These are phyloP conservation scores for Coemansia sp. DNA, from an alignment of 192 early-diverging fungal genomes.

Conservation along the genomic window DNA sequence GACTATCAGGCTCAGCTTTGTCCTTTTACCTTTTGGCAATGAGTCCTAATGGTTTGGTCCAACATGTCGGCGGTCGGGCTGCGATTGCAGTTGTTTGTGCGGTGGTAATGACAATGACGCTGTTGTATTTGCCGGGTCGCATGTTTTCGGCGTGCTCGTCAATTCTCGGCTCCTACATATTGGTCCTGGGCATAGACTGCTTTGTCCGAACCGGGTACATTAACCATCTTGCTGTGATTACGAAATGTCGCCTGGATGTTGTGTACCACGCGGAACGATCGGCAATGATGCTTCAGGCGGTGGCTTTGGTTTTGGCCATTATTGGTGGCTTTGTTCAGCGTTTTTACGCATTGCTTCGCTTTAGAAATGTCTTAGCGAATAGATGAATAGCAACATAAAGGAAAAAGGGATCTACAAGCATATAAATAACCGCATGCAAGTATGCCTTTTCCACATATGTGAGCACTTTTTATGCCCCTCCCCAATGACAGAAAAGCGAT, in stretches of 20 bases:
- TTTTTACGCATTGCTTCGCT: not conserved
- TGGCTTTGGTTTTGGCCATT: slow-evolving; percentile 13
- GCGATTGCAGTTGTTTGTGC: not conserved
- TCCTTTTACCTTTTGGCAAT: slow-evolving; percentile 12
- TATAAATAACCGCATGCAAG: not conserved
- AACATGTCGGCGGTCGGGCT: not conserved
- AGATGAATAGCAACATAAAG: not conserved
- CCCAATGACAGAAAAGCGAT: not conserved
- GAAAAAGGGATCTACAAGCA: not conserved
- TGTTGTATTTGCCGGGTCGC: not conserved
- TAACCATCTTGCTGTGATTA: slow-evolving; percentile 5
- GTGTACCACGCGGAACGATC: slow-evolving; percentile 1
- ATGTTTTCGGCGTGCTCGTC: slow-evolving; percentile 9
- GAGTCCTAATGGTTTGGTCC: slow-evolving; percentile 3
- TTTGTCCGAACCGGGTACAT: slow-evolving; percentile 19
- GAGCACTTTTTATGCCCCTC: not conserved
- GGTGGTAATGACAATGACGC: not conserved
- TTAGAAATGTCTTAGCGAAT: not conserved
- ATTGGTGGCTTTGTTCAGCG: not conserved
- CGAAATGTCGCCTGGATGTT: not conserved
- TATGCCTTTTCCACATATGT: slow-evolving; percentile 1
- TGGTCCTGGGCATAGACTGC: slow-evolving; percentile 23
- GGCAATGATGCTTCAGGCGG: slow-evolving; percentile 18
- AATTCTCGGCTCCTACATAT: slow-evolving; percentile 14
- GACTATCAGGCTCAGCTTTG: not conserved